phyloP scores from a whole-genome alignment of 169 alveolate genomes.

The Eimeria acervulina region DNA sequence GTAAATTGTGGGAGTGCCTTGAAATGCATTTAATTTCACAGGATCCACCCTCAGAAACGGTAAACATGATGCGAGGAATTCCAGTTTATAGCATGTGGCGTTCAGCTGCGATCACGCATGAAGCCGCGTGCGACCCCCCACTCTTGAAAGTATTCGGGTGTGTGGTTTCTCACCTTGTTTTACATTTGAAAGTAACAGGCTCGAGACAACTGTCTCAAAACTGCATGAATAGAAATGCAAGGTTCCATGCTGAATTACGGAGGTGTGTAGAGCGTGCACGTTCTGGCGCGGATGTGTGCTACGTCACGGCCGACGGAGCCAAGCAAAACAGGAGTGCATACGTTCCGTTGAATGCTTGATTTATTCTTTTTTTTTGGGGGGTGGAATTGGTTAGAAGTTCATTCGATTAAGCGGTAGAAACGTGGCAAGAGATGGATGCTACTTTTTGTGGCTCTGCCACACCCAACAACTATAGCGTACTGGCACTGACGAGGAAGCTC shows the following conservation, averaged over 20 bases:
- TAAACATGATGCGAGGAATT: neutral
- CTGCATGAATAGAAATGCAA: neutral
- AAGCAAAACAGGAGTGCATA: neutral
- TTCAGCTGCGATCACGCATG: slow-evolving; percentile 29
- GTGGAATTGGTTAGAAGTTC: neutral
- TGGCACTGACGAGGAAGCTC: neutral
- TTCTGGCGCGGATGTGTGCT: neutral
- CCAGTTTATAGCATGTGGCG: neutral
- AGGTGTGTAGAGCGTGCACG: neutral
- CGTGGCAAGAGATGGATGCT: neutral
- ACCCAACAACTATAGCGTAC: neutral
- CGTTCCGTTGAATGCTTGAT: neutral
- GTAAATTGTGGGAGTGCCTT: neutral
- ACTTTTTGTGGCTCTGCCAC: neutral
- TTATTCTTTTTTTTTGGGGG: neutral
- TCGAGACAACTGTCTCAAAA: neutral
- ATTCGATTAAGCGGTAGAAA: neutral
- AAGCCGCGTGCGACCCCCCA: neutral
- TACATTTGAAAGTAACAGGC: neutral
- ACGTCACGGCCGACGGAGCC: neutral
- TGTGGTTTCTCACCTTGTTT: neutral
- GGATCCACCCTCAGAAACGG: neutral
- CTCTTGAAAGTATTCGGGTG: neutral
- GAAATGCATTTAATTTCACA: neutral
- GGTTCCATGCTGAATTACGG: neutral